Evolutionary conservation across 495 filamentous ascomycete species (phyloP).

Genomic region (Astrocystis sublimbata): DNA sequence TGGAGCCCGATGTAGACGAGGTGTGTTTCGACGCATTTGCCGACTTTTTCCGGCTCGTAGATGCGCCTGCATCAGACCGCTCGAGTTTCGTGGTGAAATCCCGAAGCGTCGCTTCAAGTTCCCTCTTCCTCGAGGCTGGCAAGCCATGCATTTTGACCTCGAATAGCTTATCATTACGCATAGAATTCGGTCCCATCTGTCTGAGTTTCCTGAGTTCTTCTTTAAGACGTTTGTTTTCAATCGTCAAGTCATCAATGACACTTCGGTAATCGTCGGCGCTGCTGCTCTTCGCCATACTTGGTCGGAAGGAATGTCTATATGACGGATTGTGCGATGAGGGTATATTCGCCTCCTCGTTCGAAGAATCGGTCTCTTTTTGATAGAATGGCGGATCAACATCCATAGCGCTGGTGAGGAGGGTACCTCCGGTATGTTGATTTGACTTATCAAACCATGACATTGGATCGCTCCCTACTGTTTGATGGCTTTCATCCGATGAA

Average conservation of each 20-base stretch:
- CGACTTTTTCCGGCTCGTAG: constrained; percentile 35
- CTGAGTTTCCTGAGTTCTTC: constrained; percentile 68
- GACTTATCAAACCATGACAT: constrained; percentile 51
- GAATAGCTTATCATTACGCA: constrained; percentile 68
- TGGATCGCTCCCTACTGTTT: constrained; percentile 41
- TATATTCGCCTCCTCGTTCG: constrained; percentile 37
- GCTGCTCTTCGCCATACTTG: constrained; percentile 45
- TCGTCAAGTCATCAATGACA: constrained; percentile 71
- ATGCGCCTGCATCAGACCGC: constrained; percentile 39
- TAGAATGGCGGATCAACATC: constrained; percentile 60
- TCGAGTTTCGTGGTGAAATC: constrained; percentile 63
- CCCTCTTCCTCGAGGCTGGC: constrained; percentile 63
- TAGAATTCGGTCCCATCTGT: constrained; percentile 57
- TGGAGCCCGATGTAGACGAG: constrained; percentile 54
- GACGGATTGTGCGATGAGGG: constrained; percentile 21
- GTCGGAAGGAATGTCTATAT: constrained; percentile 26
- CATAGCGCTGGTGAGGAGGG: constrained; percentile 36
- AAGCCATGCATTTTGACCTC: constrained; percentile 74
- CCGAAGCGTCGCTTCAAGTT: constrained; percentile 69
- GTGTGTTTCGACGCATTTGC: constrained; percentile 44
- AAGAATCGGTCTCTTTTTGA: constrained; percentile 47
- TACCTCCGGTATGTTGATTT: constrained; percentile 42
- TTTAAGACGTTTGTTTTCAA: constrained; percentile 71
- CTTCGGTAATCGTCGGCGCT: constrained; percentile 62
- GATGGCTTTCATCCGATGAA: constrained; percentile 45